Percentiles rank a stretch among this genome's conserved stretches.
phyloP scores from a whole-genome alignment of 1,284 basidiomycete genomes.

The Blastosporella zonata region DNA sequence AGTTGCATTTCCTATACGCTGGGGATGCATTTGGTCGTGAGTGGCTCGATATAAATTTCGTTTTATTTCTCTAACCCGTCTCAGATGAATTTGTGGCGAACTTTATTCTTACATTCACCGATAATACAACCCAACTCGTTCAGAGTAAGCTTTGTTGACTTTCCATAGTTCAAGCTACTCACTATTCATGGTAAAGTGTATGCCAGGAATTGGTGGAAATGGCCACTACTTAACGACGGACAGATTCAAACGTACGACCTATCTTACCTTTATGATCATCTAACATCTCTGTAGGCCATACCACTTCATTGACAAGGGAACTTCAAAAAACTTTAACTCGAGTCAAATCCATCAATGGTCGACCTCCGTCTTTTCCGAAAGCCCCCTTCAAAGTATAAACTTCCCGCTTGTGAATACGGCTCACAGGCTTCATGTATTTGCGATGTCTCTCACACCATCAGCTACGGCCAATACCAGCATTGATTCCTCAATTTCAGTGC shows the following conservation, averaged over 20 bases:
- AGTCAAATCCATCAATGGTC: conserved; percentile 45
- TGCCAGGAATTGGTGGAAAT: conserved; percentile 39
- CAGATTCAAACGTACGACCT: conserved; percentile 34
- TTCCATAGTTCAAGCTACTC: not conserved
- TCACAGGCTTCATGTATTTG: conserved; percentile 44
- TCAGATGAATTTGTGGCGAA: conserved; percentile 31
- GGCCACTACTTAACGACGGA: conserved; percentile 33
- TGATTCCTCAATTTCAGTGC: conserved; percentile 34
- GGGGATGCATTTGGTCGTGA: conserved; percentile 33
- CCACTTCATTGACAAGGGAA: conserved; percentile 32
- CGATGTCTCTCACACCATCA: conserved; percentile 39
- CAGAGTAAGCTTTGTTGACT: conserved; percentile 28
- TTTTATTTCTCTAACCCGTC: not conserved
- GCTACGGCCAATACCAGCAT: conserved; percentile 4
- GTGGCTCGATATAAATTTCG: conserved; percentile 6
- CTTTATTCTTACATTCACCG: conserved; percentile 34
- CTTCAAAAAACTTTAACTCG: conserved; percentile 35
- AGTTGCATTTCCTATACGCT: conserved; percentile 42
- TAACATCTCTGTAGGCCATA: conserved; percentile 32
- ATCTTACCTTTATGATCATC: not conserved
- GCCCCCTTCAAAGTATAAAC: conserved; percentile 37
- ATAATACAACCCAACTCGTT: conserved; percentile 30
- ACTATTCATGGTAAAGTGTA: conserved; percentile 27
- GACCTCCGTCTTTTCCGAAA: conserved; percentile 37
- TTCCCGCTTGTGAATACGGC: conserved; percentile 30